phyloP scores from a whole-genome alignment of 1,139 yeast species.

The Taiozyma sp. region DNA sequence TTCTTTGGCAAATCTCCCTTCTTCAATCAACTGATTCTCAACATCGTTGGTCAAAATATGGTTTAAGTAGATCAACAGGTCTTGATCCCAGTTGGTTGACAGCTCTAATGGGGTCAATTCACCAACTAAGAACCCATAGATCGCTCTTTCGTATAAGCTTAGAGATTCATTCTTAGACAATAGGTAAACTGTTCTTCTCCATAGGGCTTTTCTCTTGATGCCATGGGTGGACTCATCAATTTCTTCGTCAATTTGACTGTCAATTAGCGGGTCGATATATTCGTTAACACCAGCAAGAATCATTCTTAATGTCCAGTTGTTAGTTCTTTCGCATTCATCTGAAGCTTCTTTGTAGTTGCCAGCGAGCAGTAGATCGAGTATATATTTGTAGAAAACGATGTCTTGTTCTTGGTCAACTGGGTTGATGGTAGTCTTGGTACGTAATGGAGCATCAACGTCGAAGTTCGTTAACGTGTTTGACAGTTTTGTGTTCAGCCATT shows the following conservation, averaged over 20 bases:
- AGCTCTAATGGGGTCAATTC: conserved; percentile 50
- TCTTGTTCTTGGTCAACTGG: conserved; percentile 29
- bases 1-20: conserved; percentile 29
- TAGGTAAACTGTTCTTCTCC: conserved; percentile 73
- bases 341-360: conserved; percentile 60
- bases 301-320: conserved; percentile 69
- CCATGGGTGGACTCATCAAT: conserved; percentile 46
- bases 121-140: conserved; percentile 75
- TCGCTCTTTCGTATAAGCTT: conserved; percentile 61
- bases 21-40: conserved; percentile 36
- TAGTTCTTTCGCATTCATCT: conserved; percentile 60
- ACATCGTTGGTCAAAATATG: conserved; percentile 44
- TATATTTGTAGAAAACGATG: conserved; percentile 43
- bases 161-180: conserved; percentile 48
- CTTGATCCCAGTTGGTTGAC: conserved; percentile 69
- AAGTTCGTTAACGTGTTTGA: conserved; percentile 28
- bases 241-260: conserved; percentile 30
- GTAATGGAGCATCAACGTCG: conserved; percentile 32
- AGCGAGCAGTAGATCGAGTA: conserved; percentile 59
- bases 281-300: conserved; percentile 69
- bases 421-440: conserved; percentile 25
- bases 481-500: conserved; percentile 41
- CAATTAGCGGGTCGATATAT: conserved; percentile 61
- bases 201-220: conserved; percentile 58
- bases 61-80: conserved; percentile 60